These are phyloP conservation scores for Aspergillus heteromorphus DNA, from an alignment of 495 filamentous ascomycete species.

Conservation along the genomic window DNA sequence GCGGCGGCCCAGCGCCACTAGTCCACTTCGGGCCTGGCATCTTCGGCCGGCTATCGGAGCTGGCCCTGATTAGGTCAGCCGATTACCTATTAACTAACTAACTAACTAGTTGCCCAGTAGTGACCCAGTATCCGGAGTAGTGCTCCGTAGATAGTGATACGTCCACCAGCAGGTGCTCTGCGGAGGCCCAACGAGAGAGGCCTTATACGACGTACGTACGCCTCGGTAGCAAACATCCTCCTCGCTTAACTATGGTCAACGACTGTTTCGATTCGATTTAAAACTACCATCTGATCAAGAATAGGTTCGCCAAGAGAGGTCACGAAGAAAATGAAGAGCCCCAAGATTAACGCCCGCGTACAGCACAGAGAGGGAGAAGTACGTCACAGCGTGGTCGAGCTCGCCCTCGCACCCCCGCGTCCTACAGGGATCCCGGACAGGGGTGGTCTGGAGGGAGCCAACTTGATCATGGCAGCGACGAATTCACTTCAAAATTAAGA, in stretches of 20 bases:
- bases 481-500: background rate
- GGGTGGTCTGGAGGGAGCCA: background rate
- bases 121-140: too few species aligned
- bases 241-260: background rate
- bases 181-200: too few species aligned
- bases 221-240: background rate
- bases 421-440: conserved; percentile 2
- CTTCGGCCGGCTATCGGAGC: conserved; percentile 4
- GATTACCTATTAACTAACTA: too few species aligned
- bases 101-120: too few species aligned
- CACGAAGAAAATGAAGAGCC: conserved; percentile 12
- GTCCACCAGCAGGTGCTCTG: too few species aligned
- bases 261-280: conserved; percentile 10
- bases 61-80: conserved; percentile 12
- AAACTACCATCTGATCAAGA: conserved; percentile 7
- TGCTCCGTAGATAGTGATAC: too few species aligned
- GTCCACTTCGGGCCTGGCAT: conserved; percentile 17
- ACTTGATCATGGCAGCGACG: conserved; percentile 9
- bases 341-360: conserved; percentile 23
- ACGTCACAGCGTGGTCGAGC: conserved; percentile 12
- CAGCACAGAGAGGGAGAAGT: conserved; percentile 1
- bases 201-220: too few species aligned
- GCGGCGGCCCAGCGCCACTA: conserved; percentile 19
- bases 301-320: conserved; percentile 1
- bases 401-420: conserved; percentile 11